Evolutionary conservation across 768 basidiomycete genomes (phyloP), one percentile per base, ranked within the genome.

Genomic region (Rhizopogon rudus): DNA sequence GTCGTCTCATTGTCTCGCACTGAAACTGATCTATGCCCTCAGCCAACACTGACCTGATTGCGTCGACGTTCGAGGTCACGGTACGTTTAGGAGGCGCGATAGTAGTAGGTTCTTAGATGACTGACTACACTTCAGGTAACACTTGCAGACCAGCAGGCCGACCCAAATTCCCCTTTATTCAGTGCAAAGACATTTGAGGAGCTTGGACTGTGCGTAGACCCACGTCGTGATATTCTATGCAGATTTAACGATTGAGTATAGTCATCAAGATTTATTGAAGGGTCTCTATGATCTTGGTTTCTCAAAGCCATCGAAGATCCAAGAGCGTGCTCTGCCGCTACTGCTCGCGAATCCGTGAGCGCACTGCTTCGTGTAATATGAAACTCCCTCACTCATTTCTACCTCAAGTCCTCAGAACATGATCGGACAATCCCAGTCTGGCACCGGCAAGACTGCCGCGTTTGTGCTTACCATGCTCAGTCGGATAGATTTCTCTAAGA

Each of bases 391-490:
- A 42, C 14, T 54, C 22, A 20, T 58, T 55, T 42, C n/a, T 40
- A 16, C 54, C 37, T 59, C n/a, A 66, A 99, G 96, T n/a, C 89
- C 96, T 10, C 88, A 86, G 51, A 98, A 98, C 73, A 95, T 98
- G 88, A 98, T 98, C 67, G 97, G 94, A 16, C 97, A 99, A 74
- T 98, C 95, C 51, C 97, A 99, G 66, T 98, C 97, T 35, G 97
- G 97, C 40, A 99, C 97, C 8, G 97, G 97, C 48, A 99, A 99
- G 76, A 98, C 97, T 2, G 97, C 97, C 4, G 97, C 97, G 9
- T 99, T 99, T 69, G 92, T 94, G 12, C 78, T 99, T 48, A 95
- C 96, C 10, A 98, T 99, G 95, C 81, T 98, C 14, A 94, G 90
- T 67, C 86, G 96, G 40, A 81, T 98, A 45, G 93, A 98, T 71